A percentile compares a stretch with the other conserved stretches of the same genome.
Evolutionary conservation across 108 stramenopile genomes (phyloP).

Genomic region (Poteriospumella lacustris): DNA sequence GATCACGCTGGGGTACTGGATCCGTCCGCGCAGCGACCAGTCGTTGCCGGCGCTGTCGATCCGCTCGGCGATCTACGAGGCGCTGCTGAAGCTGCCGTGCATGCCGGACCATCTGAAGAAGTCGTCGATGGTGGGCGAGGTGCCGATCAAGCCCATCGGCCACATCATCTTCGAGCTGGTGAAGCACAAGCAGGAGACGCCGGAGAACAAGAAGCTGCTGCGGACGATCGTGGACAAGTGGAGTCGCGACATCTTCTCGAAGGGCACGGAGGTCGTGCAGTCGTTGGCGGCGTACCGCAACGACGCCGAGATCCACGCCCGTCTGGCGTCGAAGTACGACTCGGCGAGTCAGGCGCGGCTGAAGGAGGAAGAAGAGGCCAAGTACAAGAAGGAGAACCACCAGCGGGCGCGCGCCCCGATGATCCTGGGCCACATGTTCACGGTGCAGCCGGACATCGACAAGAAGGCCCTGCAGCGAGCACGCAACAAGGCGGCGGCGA

Average conservation of each 20-base stretch:
- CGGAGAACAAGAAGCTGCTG: slow-evolving; percentile 64
- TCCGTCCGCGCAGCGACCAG: not conserved
- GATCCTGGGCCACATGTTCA: not conserved
- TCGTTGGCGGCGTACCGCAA: slow-evolving; percentile 53
- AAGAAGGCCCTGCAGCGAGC: too few relatives aligned
- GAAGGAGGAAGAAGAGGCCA: not conserved
- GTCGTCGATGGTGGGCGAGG: slow-evolving; percentile 18
- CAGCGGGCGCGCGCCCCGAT: not conserved
- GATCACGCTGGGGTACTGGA: not conserved
- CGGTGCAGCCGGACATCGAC: too few relatives aligned
- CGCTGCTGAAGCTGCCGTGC: not conserved
- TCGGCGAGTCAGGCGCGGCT: too few relatives aligned
- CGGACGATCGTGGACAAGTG: slow-evolving; percentile 74
- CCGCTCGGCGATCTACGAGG: not conserved
- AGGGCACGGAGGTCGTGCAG: slow-evolving; percentile 77
- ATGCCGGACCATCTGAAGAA: slow-evolving; percentile 61
- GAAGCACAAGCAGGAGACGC: slow-evolving; percentile 75
- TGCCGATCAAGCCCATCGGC: slow-evolving; percentile 73
- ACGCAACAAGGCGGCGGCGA: too few relatives aligned
- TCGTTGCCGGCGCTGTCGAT: not conserved
- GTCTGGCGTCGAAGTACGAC: too few relatives aligned
- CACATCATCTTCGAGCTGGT: slow-evolving; percentile 71
- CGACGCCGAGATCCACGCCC: too few relatives aligned
- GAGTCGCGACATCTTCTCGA: slow-evolving; percentile 80
- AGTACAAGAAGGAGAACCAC: not conserved